These are phyloP conservation scores for Didymella pomorum DNA, from an alignment of 2,329 filamentous ascomycete genomes.

Conservation along the genomic window DNA sequence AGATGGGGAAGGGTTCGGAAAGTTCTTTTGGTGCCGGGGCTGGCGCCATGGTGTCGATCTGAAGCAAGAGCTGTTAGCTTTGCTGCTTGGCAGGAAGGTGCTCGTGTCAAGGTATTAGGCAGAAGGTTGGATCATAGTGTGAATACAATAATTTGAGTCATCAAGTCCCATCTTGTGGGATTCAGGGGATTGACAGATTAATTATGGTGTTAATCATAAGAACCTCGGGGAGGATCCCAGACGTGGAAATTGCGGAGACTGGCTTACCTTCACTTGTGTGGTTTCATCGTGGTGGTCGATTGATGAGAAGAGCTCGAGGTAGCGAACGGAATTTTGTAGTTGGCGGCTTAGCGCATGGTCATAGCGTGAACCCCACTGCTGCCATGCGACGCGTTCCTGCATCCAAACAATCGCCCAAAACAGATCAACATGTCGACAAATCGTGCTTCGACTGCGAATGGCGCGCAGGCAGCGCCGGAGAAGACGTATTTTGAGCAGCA, in stretches of 20 bases:
- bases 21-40: conserved; percentile 41
- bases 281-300: conserved; percentile 43
- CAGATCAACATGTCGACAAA: conserved; percentile 34
- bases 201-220: conserved; percentile 71
- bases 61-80: conserved; percentile 31
- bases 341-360: conserved; percentile 26
- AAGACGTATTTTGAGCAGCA: conserved; percentile 76
- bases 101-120: conserved; percentile 15
- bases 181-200: conserved; percentile 87
- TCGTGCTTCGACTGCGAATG: conserved; percentile 32
- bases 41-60: conserved; percentile 43
- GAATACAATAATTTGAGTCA: conserved; percentile 54
- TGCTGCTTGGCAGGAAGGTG: conserved; percentile 18
- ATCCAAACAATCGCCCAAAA: conserved; percentile 20
- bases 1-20: conserved; percentile 76
- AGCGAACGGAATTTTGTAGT: conserved; percentile 30
- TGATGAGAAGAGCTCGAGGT: conserved; percentile 20
- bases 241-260: conserved; percentile 12
- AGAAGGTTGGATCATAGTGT: conserved; percentile 47
- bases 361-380: conserved; percentile 14
- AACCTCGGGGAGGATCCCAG: conserved; percentile 17
- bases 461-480: conserved; percentile 26
- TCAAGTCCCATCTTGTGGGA: conserved; percentile 58
- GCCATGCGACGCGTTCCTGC: conserved; percentile 20
- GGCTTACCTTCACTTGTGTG: conserved; percentile 48